Evolutionary conservation across 1,139 yeast genomes (phyloP).

Genomic region (Yamadazyma siamensis): DNA sequence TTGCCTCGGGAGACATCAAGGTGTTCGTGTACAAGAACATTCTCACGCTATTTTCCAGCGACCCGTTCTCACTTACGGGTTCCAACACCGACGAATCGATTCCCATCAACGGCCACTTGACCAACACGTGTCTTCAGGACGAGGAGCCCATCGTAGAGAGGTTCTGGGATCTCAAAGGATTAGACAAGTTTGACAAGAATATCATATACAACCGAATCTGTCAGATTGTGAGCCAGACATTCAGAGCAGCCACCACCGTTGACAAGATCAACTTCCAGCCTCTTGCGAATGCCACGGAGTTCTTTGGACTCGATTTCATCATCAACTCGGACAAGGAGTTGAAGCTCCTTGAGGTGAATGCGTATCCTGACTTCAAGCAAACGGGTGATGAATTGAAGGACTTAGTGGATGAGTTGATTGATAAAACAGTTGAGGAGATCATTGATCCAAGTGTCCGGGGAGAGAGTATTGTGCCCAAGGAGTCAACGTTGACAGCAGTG

Average conservation of each 20-base stretch:
- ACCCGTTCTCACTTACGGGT: conserved; percentile 34
- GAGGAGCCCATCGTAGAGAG: conserved; percentile 54
- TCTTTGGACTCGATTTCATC: conserved; percentile 84
- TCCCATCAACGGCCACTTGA: conserved; percentile 69
- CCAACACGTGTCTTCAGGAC: conserved; percentile 88
- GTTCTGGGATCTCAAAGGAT: conserved; percentile 56
- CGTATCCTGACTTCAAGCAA: conserved; percentile 95
- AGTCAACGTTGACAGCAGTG: conserved; percentile 9
- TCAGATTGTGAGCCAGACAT: conserved; percentile 64
- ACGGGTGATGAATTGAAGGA: conserved; percentile 75
- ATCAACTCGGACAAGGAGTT: conserved; percentile 58
- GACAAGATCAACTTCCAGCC: conserved; percentile 92
- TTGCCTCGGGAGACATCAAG: conserved; percentile 66
- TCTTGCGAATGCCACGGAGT: conserved; percentile 73
- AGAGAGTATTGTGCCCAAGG: conserved; percentile 5
- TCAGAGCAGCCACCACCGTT: conserved; percentile 74
- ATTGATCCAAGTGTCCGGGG: conserved; percentile 7
- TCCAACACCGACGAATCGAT: conserved; percentile 25
- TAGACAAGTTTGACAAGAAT: conserved; percentile 23
- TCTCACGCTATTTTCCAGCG: conserved; percentile 74
- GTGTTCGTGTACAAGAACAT: conserved; percentile 80
- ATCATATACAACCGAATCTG: conserved; percentile 55
- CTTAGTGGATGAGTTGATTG: conserved; percentile 60
- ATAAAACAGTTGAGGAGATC: conserved; percentile 32
- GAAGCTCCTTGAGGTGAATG: conserved; percentile 75